phyloP scores from a whole-genome alignment of 2,329 filamentous ascomycete genomes.

The Penicillium olsonii region DNA sequence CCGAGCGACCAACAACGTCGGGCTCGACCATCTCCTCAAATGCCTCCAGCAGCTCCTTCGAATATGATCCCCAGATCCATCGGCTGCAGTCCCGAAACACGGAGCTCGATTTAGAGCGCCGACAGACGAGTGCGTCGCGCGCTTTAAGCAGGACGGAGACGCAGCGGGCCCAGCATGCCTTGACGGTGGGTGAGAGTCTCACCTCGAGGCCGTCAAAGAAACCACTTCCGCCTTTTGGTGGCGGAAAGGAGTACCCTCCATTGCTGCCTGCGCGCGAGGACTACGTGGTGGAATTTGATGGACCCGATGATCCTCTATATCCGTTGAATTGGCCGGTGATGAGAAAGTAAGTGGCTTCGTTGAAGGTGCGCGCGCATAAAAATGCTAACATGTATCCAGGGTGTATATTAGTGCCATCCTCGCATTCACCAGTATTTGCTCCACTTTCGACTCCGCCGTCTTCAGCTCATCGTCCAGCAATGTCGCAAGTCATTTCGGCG shows the following conservation, averaged over 20 bases:
- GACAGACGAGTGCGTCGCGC: constrained; percentile 24
- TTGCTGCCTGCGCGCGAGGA: constrained; percentile 53
- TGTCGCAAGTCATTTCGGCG: constrained; percentile 52
- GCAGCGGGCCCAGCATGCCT: constrained; percentile 41
- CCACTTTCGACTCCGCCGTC: constrained; percentile 59
- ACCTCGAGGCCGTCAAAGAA: constrained; percentile 25
- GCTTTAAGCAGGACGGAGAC: constrained; percentile 34
- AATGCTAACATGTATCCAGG: constrained; percentile 6
- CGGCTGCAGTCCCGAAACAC: constrained; percentile 33
- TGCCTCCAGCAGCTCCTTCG: constrained; percentile 29
- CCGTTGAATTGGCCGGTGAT: constrained; percentile 55
- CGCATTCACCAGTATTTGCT: constrained; percentile 33
- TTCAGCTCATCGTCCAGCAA: constrained; percentile 64
- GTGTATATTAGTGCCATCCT: constrained; percentile 22
- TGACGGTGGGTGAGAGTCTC: constrained; percentile 34
- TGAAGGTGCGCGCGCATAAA: background rate
- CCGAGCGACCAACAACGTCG: constrained; percentile 14
- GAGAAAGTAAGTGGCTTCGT: constrained; percentile 42
- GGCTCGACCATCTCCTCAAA: constrained; percentile 18
- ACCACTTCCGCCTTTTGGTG: constrained; percentile 31
- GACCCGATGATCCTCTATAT: constrained; percentile 52
- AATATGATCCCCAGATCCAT: constrained; percentile 29
- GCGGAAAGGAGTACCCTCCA: constrained; percentile 54
- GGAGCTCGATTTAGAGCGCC: constrained; percentile 33
- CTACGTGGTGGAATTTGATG: constrained; percentile 58